Base-by-base conservation (phyloP, 2,329 filamentous ascomycete species). In the Purpureocillium takamizusanense region DNA sequence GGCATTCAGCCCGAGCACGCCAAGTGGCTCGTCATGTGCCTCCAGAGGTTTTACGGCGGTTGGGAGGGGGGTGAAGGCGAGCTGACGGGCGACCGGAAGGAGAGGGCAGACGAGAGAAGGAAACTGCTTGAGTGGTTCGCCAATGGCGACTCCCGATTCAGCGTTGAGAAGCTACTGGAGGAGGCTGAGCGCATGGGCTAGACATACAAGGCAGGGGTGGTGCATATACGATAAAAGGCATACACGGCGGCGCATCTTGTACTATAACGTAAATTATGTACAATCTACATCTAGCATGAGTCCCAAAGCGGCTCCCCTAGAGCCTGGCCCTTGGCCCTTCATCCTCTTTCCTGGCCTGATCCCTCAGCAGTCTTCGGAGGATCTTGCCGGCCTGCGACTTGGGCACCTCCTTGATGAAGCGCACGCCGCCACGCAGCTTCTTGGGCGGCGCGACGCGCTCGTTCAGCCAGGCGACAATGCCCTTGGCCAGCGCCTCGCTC, bases 31-130 rank as follows among this genome's bases (percentile, higher is more conserved):
- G 70, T 94, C 36, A 85, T 95, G 78, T 92, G 87, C 51, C 66
- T 98, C 65, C 92, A 98, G 69, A 80, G 87, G 55, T 98, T 98
- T 61, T 98, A 98, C 56, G 78, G 82, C 14, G 76, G 77, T 45
- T 67, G 77, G 70, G 72, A 72, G 41, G 67, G 56, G 37, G 63
- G 55, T n/a, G 60, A 60, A 7, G 51, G 45, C 5, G 57, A 56
- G 17, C 37, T 57, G 5, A 53, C 52, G 4, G 56, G 59, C 7
- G 57, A 60, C 43, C 69, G 67, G 37, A 64, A 69, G 46, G 74
- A 78, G 56, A 79, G 79, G 48, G 67, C 63, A 2, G 70, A 71
- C 44, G 74, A 76, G 46, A 81, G 84, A 63, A 77, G 72, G 54
- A 73, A 73, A 60, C 57, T 98, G 56, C 60, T 97, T 56, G 78